phyloP scores from a whole-genome alignment of 2,329 filamentous ascomycete genomes.

The Diaporthe ilicicola region DNA sequence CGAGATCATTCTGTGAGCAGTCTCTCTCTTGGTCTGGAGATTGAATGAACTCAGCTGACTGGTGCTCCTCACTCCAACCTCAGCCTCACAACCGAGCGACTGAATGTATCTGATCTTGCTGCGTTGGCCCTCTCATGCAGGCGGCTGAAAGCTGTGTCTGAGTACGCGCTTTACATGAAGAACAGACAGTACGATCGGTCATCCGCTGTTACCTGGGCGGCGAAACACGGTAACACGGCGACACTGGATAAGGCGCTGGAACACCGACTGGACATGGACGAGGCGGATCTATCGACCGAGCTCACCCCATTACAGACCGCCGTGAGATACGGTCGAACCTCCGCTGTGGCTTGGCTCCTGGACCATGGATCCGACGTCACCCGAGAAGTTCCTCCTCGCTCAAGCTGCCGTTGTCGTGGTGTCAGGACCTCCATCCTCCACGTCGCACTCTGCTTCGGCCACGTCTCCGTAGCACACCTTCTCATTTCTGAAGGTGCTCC shows the following conservation, averaged over 20 bases:
- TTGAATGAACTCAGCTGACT: background rate
- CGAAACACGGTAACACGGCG: background rate
- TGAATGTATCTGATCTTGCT: background rate
- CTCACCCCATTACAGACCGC: background rate
- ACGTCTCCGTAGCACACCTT: background rate
- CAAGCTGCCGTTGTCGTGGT: background rate
- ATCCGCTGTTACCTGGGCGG: background rate
- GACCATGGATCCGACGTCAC: background rate
- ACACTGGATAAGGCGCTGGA: background rate
- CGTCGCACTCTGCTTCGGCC: background rate
- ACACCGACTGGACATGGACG: background rate
- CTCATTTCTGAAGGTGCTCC: background rate
- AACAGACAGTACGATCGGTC: background rate
- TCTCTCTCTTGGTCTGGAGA: too few relatives aligned
- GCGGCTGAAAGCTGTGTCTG: background rate
- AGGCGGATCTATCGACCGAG: background rate
- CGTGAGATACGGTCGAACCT: background rate
- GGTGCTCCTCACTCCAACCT: background rate
- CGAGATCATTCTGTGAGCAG: background rate
- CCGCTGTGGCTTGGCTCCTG: background rate
- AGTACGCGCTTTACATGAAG: background rate
- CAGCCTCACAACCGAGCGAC: background rate
- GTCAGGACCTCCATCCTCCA: background rate
- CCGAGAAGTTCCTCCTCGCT: background rate
- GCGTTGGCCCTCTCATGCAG: background rate